Evolutionary conservation across 345 rosid genomes (phyloP), one percentile per base, ranked within the genome.

Genomic region (Draba incana): DNA sequence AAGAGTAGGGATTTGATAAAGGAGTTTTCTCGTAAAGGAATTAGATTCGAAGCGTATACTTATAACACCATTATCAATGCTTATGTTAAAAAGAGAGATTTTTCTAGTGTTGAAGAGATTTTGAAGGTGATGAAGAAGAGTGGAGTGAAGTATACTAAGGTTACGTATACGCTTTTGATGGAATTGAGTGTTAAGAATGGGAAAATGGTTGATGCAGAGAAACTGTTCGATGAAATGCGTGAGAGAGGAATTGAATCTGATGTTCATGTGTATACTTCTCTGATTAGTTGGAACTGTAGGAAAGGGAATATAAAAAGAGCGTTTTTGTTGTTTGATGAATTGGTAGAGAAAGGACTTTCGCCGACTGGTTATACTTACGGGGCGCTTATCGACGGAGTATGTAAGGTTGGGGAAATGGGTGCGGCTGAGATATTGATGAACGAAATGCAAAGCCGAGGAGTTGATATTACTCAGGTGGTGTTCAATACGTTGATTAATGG

Each of bases 401-500:
- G 96, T 83, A 86, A 82, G 79, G 78, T 74, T 4, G 92, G 97
- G 51, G 84, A 77, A 70, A 80, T 90, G 93, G 85, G 79, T 60
- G 97, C 92, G 28, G 97, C 90, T 53, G 84, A 79, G 52, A 79
- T 83, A 44, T 71, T 86, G 79, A 70, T 88, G 28, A 77, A 75
- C n/a, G 93, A 86, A 60, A 90, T 88, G 98, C 92, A 86, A 71
- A 79, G 82, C 56, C 65, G 45, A 48, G 92, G 89, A 9, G 52
- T 88, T 46, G 53, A 80, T 65, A 51, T 80, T 2, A 86, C 80
- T 79, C 77, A 38, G 45, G 88, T 86, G 66, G 84, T 88, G 39
- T 81, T 86, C 56, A 88, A 92, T 72, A 79, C 84, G 0, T 80
- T 92, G 61, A 81, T 92, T 33, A 77, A 85, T 73, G 98, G 96